These are phyloP conservation scores for Aspergillus steynii DNA, from an alignment of 495 filamentous ascomycete genomes.

Conservation along the genomic window DNA sequence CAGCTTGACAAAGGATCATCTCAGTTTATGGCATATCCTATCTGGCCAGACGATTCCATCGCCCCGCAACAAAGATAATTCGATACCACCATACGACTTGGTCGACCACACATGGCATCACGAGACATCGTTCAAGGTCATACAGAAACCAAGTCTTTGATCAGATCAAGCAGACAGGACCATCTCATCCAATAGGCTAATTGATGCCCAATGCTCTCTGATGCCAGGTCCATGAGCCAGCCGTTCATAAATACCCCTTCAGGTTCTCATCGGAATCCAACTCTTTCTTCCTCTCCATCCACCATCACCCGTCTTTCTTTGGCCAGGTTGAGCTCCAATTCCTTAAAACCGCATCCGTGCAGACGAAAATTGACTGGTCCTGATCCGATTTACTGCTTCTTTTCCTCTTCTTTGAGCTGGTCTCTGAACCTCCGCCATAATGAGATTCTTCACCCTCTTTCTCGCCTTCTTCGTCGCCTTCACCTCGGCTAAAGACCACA, in stretches of 20 bases:
- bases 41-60: neutral
- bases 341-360: too few relatives aligned
- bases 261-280: neutral
- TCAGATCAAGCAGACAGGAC: neutral
- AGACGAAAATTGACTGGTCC: too few relatives aligned
- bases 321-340: neutral
- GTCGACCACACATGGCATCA: neutral
- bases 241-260: neutral
- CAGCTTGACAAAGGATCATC: neutral
- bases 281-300: neutral
- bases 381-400: too few relatives aligned
- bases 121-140: neutral
- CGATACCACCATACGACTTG: neutral
- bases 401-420: neutral
- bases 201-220: neutral
- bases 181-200: neutral
- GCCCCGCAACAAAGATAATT: neutral
- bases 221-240: neutral
- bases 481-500: too few relatives aligned
- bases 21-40: too few relatives aligned
- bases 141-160: too few relatives aligned
- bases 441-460: neutral
- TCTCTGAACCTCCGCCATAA: neutral
- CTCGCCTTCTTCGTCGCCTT: neutral
- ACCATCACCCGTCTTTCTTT: neutral